These are phyloP conservation scores for Venturia aucupariae DNA, from an alignment of 2,329 filamentous ascomycete genomes.

Conservation along the genomic window DNA sequence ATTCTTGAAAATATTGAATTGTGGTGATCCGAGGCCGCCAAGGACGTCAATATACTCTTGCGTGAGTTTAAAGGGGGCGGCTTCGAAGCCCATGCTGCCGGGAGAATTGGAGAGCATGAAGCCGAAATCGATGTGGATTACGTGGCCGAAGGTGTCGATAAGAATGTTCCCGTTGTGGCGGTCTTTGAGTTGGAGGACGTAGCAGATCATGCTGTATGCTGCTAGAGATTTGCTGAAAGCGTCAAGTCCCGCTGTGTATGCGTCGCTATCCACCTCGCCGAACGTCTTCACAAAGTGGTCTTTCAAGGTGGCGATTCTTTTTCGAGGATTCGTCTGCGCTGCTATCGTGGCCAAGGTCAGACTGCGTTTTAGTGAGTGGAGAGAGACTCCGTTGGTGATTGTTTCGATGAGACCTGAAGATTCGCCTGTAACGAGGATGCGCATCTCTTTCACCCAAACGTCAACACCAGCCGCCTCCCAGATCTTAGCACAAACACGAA, in stretches of 20 bases:
- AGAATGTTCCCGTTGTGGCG: slow-evolving; percentile 80
- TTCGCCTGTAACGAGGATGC: slow-evolving; percentile 76
- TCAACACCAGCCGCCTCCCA: slow-evolving; percentile 65
- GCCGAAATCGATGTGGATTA: slow-evolving; percentile 82
- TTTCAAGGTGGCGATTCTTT: slow-evolving; percentile 68
- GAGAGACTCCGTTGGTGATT: slow-evolving; percentile 79
- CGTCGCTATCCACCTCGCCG: slow-evolving; percentile 57
- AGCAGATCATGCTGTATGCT: slow-evolving; percentile 77
- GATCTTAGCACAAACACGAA: slow-evolving; percentile 71
- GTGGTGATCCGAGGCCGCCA: slow-evolving; percentile 59
- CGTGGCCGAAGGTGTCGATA: slow-evolving; percentile 77
- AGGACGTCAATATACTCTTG: slow-evolving; percentile 80
- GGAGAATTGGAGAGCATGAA: slow-evolving; percentile 86
- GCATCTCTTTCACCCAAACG: slow-evolving; percentile 86
- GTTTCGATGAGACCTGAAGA: slow-evolving; percentile 79
- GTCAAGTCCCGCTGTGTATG: slow-evolving; percentile 62
- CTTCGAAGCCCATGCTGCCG: slow-evolving; percentile 75
- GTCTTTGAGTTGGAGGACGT: slow-evolving; percentile 76
- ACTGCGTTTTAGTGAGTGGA: slow-evolving; percentile 76
- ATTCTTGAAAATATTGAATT: slow-evolving; percentile 67
- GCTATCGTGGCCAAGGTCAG: slow-evolving; percentile 68
- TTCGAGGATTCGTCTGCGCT: slow-evolving; percentile 60
- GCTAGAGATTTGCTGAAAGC: slow-evolving; percentile 76
- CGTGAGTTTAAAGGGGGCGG: slow-evolving; percentile 77
- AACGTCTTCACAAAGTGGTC: slow-evolving; percentile 78